phyloP scores from a whole-genome alignment of 2,329 filamentous ascomycete genomes.

The Sporothrix schenckii region DNA sequence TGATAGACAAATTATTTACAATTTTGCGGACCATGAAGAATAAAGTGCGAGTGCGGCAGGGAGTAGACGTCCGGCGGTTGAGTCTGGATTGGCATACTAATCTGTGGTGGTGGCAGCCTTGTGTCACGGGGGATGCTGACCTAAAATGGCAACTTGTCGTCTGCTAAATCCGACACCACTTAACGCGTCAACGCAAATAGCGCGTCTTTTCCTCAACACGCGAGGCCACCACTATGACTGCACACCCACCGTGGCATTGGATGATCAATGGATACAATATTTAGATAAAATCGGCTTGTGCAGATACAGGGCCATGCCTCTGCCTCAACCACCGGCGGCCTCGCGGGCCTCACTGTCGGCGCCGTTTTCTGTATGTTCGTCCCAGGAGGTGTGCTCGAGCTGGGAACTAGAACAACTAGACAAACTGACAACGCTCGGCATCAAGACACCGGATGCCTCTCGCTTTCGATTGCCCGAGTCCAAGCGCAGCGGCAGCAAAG shows the following conservation, averaged over 20 bases:
- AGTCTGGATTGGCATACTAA: too few species aligned
- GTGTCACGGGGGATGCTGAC: neutral
- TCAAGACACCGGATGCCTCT: constrained; percentile 23
- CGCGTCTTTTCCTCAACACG: neutral
- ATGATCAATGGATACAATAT: neutral
- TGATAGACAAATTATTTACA: neutral
- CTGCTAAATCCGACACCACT: constrained; percentile 1
- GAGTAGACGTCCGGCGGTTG: too few species aligned
- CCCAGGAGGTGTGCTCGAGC: neutral
- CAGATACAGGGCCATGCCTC: constrained; percentile 16
- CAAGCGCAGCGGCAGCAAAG: neutral
- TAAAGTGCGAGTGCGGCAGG: too few species aligned
- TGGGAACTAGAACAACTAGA: neutral
- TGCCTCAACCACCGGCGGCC: constrained; percentile 17
- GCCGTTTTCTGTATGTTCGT: constrained; percentile 17
- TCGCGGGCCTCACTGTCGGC: constrained; percentile 13
- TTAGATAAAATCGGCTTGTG: neutral
- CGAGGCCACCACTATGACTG: neutral
- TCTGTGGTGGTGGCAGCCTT: neutral
- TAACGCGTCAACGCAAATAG: neutral
- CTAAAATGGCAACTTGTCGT: neutral
- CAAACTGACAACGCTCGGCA: neutral
- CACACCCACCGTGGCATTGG: neutral
- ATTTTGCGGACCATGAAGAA: neutral
- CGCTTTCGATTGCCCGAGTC: constrained; percentile 24